A percentile compares a stretch with the other conserved stretches of the same genome.
Evolutionary conservation across 176 grass and related monocot species (phyloP).

Genomic region (Avena insularis): DNA sequence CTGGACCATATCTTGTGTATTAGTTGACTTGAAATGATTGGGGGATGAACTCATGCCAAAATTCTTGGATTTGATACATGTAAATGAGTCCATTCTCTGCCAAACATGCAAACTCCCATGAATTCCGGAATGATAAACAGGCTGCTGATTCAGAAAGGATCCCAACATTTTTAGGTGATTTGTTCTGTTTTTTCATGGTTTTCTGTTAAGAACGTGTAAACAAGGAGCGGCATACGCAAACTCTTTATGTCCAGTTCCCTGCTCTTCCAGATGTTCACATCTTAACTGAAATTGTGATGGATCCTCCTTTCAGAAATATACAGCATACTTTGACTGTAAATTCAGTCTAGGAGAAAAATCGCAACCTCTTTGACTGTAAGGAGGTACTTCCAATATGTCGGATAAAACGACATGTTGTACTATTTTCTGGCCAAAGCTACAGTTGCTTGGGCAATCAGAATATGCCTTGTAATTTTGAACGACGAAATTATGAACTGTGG

Average conservation of each 20-base stretch:
- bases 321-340: background rate
- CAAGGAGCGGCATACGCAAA: background rate
- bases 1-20: background rate
- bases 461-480: background rate
- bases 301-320: background rate
- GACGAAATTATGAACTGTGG: too few species aligned
- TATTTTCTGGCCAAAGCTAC: background rate
- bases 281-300: background rate
- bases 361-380: background rate
- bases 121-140: background rate
- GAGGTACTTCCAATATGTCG: background rate
- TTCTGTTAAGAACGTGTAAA: background rate
- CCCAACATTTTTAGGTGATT: background rate
- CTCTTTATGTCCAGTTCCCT: background rate
- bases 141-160: slow-evolving; percentile 23
- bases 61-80: background rate
- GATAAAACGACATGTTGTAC: background rate
- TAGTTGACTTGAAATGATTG: background rate
- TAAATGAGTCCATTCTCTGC: background rate
- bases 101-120: slow-evolving; percentile 24
- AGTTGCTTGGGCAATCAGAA: background rate
- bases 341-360: background rate
- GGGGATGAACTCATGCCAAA: background rate
- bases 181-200: background rate
- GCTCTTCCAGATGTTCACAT: background rate